A percentile compares a stretch with the other conserved stretches of the same genome.
These are phyloP conservation scores for Macadamia integrifolia DNA, from an alignment of 164 flowering plant genomes.

Conservation along the genomic window DNA sequence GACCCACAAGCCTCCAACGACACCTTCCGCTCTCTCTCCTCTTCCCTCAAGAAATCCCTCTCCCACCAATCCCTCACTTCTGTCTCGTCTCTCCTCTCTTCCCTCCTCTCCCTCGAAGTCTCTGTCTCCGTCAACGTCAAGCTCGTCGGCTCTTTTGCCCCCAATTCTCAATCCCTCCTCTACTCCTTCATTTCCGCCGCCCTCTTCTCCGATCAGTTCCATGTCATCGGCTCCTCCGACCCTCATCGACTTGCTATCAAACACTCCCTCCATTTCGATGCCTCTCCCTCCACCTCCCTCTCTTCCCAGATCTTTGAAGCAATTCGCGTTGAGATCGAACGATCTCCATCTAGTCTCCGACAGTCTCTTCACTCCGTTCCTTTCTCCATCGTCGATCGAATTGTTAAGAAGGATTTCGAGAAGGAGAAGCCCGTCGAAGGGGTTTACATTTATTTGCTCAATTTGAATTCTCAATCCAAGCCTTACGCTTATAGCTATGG, in stretches of 20 bases:
- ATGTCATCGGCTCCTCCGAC: slow-evolving; percentile 27
- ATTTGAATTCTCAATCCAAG: slow-evolving; percentile 46
- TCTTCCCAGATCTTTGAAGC: slow-evolving; percentile 18
- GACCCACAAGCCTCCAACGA: slow-evolving; percentile 80
- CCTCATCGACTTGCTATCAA: slow-evolving; percentile 32
- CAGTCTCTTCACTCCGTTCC: slow-evolving; percentile 39
- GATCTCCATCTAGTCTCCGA: slow-evolving; percentile 12
- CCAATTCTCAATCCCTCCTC: slow-evolving; percentile 24
- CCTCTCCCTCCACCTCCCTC: slow-evolving; percentile 21
- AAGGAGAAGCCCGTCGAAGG: slow-evolving; percentile 45
- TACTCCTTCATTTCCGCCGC: slow-evolving; percentile 29
- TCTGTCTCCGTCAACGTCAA: slow-evolving; percentile 36
- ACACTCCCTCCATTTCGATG: slow-evolving; percentile 32
- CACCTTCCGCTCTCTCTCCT: slow-evolving; percentile 23
- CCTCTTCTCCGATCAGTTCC: slow-evolving; percentile 33
- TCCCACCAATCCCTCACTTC: slow-evolving; percentile 13
- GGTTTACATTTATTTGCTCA: slow-evolving; percentile 54
- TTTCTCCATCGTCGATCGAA: slow-evolving; percentile 40
- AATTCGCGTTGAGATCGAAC: slow-evolving; percentile 20
- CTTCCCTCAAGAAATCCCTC: slow-evolving; percentile 35
- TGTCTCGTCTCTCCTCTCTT: slow-evolving; percentile 16
- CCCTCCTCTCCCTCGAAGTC: slow-evolving; percentile 27
- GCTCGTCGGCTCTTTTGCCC: slow-evolving; percentile 36
- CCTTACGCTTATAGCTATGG: slow-evolving; percentile 60
- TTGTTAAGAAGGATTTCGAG: slow-evolving; percentile 51